A percentile compares a stretch with the other conserved stretches of the same genome.
Conservation (phyloP, 441 rosid species). For the Dalechampia spathulata region DNA sequence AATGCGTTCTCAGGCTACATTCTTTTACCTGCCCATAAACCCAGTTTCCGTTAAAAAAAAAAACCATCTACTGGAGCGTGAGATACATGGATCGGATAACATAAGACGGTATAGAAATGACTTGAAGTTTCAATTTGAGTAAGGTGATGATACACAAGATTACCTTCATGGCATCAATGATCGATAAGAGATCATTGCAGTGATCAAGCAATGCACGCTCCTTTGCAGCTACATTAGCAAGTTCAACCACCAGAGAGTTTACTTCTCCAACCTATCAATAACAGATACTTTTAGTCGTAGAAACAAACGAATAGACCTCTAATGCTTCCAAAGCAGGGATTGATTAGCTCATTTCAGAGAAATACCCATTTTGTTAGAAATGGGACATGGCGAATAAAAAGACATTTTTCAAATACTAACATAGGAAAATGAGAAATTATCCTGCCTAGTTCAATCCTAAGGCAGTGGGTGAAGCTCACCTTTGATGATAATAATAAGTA, state of each 20-base stretch:
- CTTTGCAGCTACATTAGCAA: slow-evolving; percentile 37
- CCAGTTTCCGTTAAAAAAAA: slow-evolving; percentile 4
- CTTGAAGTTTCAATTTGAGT: too few relatives aligned
- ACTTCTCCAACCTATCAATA: slow-evolving; percentile 50
- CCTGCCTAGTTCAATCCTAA: too few relatives aligned
- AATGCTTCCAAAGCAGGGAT: too few relatives aligned
- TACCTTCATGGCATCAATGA: slow-evolving; percentile 67
- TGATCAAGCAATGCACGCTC: slow-evolving; percentile 60
- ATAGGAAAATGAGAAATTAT: too few relatives aligned
- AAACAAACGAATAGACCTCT: too few relatives aligned
- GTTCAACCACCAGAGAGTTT: slow-evolving; percentile 45
- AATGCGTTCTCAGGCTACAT: slow-evolving; percentile 54
- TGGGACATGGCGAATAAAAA: too few relatives aligned
- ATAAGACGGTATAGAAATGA: too few relatives aligned
- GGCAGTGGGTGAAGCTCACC: slow-evolving; percentile 37
- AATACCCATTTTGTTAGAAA: too few relatives aligned
- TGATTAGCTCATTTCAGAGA: too few relatives aligned
- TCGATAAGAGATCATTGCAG: slow-evolving; percentile 49
- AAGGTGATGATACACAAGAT: neutral
- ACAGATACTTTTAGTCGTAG: neutral
- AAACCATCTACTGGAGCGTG: neutral
- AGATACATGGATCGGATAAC: too few relatives aligned
- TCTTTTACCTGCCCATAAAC: slow-evolving; percentile 55
- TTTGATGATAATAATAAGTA: slow-evolving; percentile 53
- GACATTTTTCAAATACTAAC: too few relatives aligned